Conservation (phyloP, 2,329 filamentous ascomycete species). For the Pleurostoma richardsiae region DNA sequence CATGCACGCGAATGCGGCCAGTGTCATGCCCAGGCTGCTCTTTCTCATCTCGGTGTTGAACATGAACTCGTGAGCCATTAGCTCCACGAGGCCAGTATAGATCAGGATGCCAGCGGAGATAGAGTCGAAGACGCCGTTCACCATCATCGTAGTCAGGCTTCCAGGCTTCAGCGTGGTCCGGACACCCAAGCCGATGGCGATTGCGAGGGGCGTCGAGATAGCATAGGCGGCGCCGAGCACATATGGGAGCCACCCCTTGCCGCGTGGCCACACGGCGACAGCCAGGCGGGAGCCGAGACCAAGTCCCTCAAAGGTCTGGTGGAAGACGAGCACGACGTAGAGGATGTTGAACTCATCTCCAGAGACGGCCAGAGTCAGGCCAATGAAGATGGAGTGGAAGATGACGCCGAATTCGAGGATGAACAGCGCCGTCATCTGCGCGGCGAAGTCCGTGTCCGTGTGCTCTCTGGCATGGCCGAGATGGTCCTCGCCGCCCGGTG, state of each 20-base stretch:
- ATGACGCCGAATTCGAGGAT: conserved; percentile 56
- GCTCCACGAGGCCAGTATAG: conserved; percentile 43
- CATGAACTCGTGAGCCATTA: conserved; percentile 43
- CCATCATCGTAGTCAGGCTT: conserved; percentile 33
- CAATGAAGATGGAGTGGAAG: conserved; percentile 61
- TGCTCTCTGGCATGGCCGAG: conserved; percentile 10
- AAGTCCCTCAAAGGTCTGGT: conserved; percentile 59
- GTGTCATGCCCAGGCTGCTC: conserved; percentile 28
- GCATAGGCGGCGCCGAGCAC: conserved; percentile 41
- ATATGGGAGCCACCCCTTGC: conserved; percentile 40
- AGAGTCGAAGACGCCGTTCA: conserved; percentile 39
- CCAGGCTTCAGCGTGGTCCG: conserved; percentile 22
- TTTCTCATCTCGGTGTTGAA: conserved; percentile 32
- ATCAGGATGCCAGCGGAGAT: conserved; percentile 43
- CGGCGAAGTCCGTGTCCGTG: conserved; percentile 18
- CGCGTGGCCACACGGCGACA: conserved; percentile 43
- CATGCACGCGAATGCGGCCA: conserved; percentile 30
- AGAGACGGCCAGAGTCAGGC: conserved; percentile 55
- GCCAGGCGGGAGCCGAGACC: conserved; percentile 58
- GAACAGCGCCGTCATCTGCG: conserved; percentile 39
- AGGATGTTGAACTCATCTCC: conserved; percentile 52
- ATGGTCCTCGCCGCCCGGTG: conserved; percentile 10
- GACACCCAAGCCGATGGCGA: conserved; percentile 41
- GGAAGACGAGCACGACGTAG: conserved; percentile 57
- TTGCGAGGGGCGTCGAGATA: conserved; percentile 45